Conservation (phyloP, 2,329 filamentous ascomycete species). For the Exophiala spinifera region DNA sequence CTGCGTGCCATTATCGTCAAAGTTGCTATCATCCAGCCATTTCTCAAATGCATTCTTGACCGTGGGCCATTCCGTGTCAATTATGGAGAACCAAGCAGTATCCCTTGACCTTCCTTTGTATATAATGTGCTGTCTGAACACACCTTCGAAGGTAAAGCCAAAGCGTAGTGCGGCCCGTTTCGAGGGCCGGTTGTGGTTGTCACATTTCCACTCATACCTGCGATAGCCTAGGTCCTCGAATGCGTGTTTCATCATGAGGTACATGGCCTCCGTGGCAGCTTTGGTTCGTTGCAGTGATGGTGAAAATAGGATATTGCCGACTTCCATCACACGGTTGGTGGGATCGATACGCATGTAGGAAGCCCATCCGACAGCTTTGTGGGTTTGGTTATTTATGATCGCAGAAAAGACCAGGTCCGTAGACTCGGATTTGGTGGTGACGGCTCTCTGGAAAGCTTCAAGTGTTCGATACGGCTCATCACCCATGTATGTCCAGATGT, state of each 20-base stretch:
- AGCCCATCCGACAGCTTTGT: constrained; percentile 44
- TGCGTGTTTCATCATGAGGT: constrained; percentile 52
- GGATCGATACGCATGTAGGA: constrained; percentile 48
- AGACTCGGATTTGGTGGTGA: constrained; percentile 30
- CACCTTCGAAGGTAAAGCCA: constrained; percentile 59
- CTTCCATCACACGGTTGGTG: constrained; percentile 52
- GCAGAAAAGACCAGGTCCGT: constrained; percentile 45
- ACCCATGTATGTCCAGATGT: constrained; percentile 45
- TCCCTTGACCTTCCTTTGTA: constrained; percentile 57
- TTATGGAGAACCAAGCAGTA: constrained; percentile 59
- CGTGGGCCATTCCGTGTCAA: constrained; percentile 57
- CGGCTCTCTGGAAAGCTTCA: constrained; percentile 31
- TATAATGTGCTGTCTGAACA: constrained; percentile 61
- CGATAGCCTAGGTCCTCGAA: constrained; percentile 56
- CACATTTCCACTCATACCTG: constrained; percentile 64
- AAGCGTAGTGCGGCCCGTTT: constrained; percentile 54
- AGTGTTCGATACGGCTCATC: constrained; percentile 36
- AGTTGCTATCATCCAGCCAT: constrained; percentile 58
- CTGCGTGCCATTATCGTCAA: constrained; percentile 55
- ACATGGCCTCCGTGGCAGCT: constrained; percentile 57
- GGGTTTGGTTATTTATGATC: constrained; percentile 38
- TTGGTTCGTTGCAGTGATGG: constrained; percentile 52
- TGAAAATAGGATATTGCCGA: constrained; percentile 56
- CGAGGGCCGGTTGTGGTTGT: constrained; percentile 55
- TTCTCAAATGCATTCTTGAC: constrained; percentile 47